A percentile compares a stretch with the other conserved stretches of the same genome.
Evolutionary conservation across 129 eudicot species (phyloP).

Genomic region (Apium graveolens): DNA sequence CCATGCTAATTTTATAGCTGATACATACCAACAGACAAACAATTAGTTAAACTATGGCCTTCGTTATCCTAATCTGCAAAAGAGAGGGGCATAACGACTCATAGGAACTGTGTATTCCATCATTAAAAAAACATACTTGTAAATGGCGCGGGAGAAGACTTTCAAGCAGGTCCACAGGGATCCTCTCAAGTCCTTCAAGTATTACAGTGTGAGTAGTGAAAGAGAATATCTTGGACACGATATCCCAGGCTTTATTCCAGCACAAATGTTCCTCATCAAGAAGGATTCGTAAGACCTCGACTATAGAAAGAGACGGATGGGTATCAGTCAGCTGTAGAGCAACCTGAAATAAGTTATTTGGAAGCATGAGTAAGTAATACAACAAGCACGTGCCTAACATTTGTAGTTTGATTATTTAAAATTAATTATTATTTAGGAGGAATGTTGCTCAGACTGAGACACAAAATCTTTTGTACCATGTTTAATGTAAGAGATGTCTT

Average conservation of each 20-base stretch:
- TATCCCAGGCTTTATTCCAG: conserved; percentile 45
- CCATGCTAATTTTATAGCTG: not conserved
- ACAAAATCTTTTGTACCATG: not conserved
- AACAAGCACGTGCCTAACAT: not conserved
- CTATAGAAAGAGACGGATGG: conserved; percentile 50
- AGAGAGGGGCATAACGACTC: not conserved
- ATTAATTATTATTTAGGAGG: not conserved
- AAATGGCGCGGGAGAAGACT: conserved; percentile 52
- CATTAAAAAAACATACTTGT: conserved; percentile 24
- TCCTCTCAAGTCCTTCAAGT: conserved; percentile 43
- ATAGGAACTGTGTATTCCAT: not conserved
- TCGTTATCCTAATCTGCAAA: not conserved
- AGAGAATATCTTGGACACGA: conserved; percentile 31
- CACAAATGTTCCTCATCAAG: conserved; percentile 54
- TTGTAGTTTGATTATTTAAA: not conserved
- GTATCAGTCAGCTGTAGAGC: conserved; percentile 55
- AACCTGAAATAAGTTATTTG: conserved; percentile 28
- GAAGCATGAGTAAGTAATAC: conserved; percentile 5
- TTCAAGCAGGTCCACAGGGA: conserved; percentile 42
- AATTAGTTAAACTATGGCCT: not conserved
- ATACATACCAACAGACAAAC: not conserved
- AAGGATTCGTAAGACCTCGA: conserved; percentile 46
- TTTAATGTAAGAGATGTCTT: not conserved
- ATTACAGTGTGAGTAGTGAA: conserved; percentile 45
- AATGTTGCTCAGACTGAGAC: not conserved